phyloP scores from a whole-genome alignment of 768 basidiomycete species.

The Mycena metata region DNA sequence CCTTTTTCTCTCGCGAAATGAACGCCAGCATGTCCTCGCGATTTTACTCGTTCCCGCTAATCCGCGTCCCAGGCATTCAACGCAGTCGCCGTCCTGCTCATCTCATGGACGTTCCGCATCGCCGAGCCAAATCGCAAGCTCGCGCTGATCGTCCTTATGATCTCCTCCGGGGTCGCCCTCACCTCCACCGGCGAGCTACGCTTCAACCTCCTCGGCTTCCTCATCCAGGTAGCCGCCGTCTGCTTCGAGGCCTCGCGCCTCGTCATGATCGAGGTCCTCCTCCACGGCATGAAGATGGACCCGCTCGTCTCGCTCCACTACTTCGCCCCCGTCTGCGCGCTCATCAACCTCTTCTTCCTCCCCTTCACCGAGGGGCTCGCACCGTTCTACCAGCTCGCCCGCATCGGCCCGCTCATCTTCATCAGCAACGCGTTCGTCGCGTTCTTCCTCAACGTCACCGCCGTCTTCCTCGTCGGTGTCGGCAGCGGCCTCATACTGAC shows the following conservation, averaged over 20 bases:
- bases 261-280: slow-evolving; percentile 95
- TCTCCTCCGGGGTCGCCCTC: slow-evolving; percentile 90
- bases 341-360: slow-evolving; percentile 86
- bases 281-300: slow-evolving; percentile 98
- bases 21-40: no score
- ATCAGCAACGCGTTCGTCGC: slow-evolving; percentile 89
- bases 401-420: slow-evolving; percentile 78
- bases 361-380: slow-evolving; percentile 94
- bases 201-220: slow-evolving; percentile 90
- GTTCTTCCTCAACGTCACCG: slow-evolving; percentile 91
- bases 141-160: slow-evolving; percentile 88
- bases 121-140: slow-evolving; percentile 89
- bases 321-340: slow-evolving; percentile 95
- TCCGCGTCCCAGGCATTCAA: slow-evolving; percentile 60
- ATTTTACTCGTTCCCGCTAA: slow-evolving; percentile 54
- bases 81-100: slow-evolving; percentile 89
- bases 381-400: slow-evolving; percentile 81
- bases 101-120: slow-evolving; percentile 90
- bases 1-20: no score
- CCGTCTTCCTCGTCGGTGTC: slow-evolving; percentile 93
- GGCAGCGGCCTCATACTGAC: slow-evolving; percentile 92
- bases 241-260: slow-evolving; percentile 93
- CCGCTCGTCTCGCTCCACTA: slow-evolving; percentile 96
- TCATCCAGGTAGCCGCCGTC: slow-evolving; percentile 76
- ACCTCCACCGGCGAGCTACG: slow-evolving; percentile 89